Evolutionary conservation across 2,329 filamentous ascomycete species (phyloP).

Genomic region (Colletotrichum chrysophilum): DNA sequence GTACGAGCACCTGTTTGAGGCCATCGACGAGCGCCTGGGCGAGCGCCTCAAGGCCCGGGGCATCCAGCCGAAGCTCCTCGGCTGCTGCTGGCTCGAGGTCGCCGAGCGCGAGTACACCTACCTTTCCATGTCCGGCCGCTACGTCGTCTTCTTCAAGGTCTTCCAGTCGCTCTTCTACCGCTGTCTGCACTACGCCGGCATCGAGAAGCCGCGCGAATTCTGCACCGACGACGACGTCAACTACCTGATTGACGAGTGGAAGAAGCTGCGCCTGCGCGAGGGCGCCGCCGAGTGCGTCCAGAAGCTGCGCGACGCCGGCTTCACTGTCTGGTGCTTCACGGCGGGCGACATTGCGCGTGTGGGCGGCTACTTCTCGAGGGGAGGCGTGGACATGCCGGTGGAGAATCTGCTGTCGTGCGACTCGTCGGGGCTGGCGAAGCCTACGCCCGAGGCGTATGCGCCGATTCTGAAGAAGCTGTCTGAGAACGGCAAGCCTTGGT

Average conservation of each 20-base stretch:
- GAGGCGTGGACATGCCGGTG: constrained; percentile 51
- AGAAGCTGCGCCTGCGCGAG: constrained; percentile 37
- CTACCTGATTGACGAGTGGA: constrained; percentile 42
- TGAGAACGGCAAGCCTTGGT: constrained; percentile 50
- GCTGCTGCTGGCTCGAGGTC: constrained; percentile 50
- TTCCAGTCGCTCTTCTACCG: constrained; percentile 53
- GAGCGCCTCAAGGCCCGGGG: constrained; percentile 39
- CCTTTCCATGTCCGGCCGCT: constrained; percentile 47
- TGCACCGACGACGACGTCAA: constrained; percentile 48
- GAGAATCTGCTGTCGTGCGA: constrained; percentile 61
- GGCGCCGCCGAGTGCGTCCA: constrained; percentile 46
- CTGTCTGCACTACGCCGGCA: constrained; percentile 47
- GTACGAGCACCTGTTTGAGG: constrained; percentile 47
- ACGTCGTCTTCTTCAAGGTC: constrained; percentile 46
- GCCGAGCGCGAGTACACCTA: constrained; percentile 57
- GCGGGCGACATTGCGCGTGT: constrained; percentile 55
- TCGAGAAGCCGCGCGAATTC: constrained; percentile 44
- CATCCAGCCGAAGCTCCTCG: constrained; percentile 48
- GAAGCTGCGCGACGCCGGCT: constrained; percentile 48
- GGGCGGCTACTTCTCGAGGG: constrained; percentile 53
- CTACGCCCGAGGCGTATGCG: constrained; percentile 50
- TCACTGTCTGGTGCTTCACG: constrained; percentile 60
- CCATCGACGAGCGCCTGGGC: constrained; percentile 46
- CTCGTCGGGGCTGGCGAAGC: constrained; percentile 51
- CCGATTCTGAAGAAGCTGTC: constrained; percentile 47